Percentiles rank a stretch among this genome's conserved stretches.
These are phyloP conservation scores for Agrocybe pediades DNA, from an alignment of 768 basidiomycete species.

Conservation along the genomic window DNA sequence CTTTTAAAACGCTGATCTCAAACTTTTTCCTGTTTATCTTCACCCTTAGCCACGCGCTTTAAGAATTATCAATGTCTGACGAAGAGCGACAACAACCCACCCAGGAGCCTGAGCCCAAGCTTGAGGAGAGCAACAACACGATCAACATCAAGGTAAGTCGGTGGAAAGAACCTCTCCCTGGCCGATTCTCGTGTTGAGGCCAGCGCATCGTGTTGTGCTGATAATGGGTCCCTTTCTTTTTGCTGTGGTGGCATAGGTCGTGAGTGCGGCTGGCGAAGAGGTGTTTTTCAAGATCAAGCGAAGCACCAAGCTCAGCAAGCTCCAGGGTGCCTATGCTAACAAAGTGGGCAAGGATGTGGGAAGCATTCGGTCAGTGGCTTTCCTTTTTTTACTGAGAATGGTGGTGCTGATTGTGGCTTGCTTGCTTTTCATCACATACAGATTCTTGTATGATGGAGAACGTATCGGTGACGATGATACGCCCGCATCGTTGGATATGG, in stretches of 20 bases:
- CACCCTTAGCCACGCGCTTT: slow-evolving; percentile 4
- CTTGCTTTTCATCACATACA: slow-evolving; percentile 27
- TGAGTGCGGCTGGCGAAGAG: slow-evolving; percentile 77
- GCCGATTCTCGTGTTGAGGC: neutral
- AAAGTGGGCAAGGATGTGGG: slow-evolving; percentile 89
- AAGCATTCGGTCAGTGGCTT: slow-evolving; percentile 76
- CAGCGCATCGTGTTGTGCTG: neutral
- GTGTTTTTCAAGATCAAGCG: slow-evolving; percentile 98
- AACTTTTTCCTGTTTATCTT: slow-evolving; percentile 1
- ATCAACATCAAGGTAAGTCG: slow-evolving; percentile 78
- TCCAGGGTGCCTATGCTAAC: slow-evolving; percentile 89
- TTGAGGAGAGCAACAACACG: slow-evolving; percentile 59
- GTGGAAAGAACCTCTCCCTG: neutral
- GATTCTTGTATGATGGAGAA: slow-evolving; percentile 89
- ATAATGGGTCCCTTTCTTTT: neutral
- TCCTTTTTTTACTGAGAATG: slow-evolving; percentile 3
- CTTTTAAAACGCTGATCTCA: too few species aligned
- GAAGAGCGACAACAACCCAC: slow-evolving; percentile 39
- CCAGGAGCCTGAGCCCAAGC: slow-evolving; percentile 46
- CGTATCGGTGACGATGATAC: slow-evolving; percentile 91
- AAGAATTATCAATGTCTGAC: slow-evolving; percentile 51
- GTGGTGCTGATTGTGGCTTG: slow-evolving; percentile 6
- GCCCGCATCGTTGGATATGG: slow-evolving; percentile 82
- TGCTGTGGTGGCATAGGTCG: slow-evolving; percentile 51
- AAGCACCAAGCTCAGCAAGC: slow-evolving; percentile 88